phyloP scores from a whole-genome alignment of 371 early-diverging fungal genomes.

The Mortierella sp. region DNA sequence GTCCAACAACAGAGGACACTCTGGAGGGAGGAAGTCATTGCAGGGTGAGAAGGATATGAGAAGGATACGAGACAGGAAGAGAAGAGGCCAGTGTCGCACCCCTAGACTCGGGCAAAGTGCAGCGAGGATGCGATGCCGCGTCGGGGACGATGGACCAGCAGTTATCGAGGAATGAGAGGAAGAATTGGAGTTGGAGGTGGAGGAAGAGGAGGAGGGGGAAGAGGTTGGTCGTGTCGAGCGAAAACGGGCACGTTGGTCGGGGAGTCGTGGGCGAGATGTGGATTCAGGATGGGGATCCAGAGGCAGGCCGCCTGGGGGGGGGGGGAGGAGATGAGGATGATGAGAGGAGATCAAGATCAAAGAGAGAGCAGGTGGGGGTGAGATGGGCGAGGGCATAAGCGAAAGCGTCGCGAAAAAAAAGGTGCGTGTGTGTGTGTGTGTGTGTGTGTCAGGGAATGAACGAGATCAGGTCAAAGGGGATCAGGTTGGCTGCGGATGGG shows the following conservation, averaged over 20 bases:
- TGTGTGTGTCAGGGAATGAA: not conserved
- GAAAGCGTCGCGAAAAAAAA: not conserved
- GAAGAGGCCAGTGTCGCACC: too few species aligned
- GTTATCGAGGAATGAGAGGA: too few species aligned
- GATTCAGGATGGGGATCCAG: not conserved
- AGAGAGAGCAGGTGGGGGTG: not conserved
- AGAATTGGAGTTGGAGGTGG: too few species aligned
- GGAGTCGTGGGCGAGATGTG: not conserved
- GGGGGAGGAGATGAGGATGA: not conserved
- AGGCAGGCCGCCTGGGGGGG: not conserved
- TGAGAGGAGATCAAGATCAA: not conserved
- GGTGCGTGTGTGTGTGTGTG: not conserved
- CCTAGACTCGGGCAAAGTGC: too few species aligned
- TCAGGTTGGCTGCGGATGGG: not conserved
- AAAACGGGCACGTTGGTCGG: not conserved
- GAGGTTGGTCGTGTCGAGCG: too few species aligned
- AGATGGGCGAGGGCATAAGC: not conserved
- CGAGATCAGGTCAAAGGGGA: not conserved
- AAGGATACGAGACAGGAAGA: too few species aligned
- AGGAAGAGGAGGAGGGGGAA: too few species aligned
- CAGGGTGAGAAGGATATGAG: not conserved
- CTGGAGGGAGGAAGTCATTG: constrained; percentile 1
- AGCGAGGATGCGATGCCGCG: too few species aligned
- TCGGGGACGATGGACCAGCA: too few species aligned
- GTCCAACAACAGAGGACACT: constrained; percentile 44